Evolutionary conservation across 1,284 basidiomycete genomes (phyloP), one percentile per base, ranked within the genome.

Genomic region (Cryptococcus neoformans): DNA sequence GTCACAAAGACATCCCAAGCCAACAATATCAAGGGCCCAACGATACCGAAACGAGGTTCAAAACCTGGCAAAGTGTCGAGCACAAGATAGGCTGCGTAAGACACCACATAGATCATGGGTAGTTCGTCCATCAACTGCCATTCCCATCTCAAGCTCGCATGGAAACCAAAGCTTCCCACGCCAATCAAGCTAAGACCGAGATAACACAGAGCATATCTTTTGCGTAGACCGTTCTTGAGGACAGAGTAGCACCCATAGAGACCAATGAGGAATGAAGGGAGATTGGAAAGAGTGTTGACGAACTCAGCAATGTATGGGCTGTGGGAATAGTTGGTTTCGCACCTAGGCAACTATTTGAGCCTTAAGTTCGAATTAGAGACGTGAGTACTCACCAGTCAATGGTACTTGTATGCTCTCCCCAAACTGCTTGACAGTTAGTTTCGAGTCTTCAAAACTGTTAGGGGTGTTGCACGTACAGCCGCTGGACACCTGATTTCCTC

Each of bases 81-180:
- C 3, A 68, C 58, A n/a, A 77, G 67, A 47, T 73, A 73, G 4
- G 66, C 66, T 8, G 72, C 69, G 45, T 70, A 71, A 12, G 70
- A 69, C 6, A 70, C 67, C 35, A 74, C 64, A 62, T 78, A 78
- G 51, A 78, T 78, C 76, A 78, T 78, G 8, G 76, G 76, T 35
- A 78, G 54, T 63, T 78, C 76, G 57, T 78, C 76, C 72, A 78
- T 71, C 58, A 78, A 65, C 64, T 78, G 76, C 75, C 75, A 77
- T 48, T 70, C 69, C 74, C 74, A 78, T 46, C 64, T 69, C 45
- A 78, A 59, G 39, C 66, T 74, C 60, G 64, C 62, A 55, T 78
- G 76, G 60, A 80, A 76, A 17, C 73, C 76, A 53, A 72, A 73
- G 55, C 74, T 73, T 14, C 73, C 73, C 17, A 76, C 45, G 2